Percentiles rank a stretch among this genome's conserved stretches.
Evolutionary conservation across 371 early-diverging fungal genomes (phyloP).

Genomic region (Cokeromyces recurvatus): DNA sequence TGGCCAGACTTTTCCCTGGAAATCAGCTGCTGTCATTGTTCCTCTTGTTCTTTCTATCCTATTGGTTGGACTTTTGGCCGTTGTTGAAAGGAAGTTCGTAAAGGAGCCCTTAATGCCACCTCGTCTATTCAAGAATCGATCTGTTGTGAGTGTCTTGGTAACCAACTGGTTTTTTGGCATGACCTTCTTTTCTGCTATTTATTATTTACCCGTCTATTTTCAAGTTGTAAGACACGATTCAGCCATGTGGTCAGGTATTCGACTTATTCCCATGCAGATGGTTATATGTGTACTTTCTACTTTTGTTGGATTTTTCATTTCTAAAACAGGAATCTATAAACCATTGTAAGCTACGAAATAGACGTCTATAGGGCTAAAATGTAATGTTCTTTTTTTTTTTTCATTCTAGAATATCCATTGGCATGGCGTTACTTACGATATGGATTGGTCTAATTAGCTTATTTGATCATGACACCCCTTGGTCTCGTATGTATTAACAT

Average conservation of each 20-base stretch:
- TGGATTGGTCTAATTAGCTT: conserved; percentile 29
- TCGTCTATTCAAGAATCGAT: conserved; percentile 45
- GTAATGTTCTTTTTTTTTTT: not conserved
- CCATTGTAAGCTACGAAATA: conserved; percentile 37
- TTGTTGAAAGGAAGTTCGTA: conserved; percentile 49
- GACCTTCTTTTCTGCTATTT: conserved; percentile 51
- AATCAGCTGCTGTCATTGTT: conserved; percentile 55
- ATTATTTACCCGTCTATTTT: conserved; percentile 73
- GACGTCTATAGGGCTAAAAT: not conserved
- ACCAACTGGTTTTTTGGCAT: conserved; percentile 54
- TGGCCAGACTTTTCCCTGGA: conserved; percentile 56
- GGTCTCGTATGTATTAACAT: conserved; percentile 15
- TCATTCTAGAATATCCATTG: conserved; percentile 26
- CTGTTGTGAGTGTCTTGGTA: conserved; percentile 37
- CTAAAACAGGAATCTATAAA: conserved; percentile 43
- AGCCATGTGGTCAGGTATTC: conserved; percentile 54
- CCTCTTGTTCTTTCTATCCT: conserved; percentile 50
- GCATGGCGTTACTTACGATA: conserved; percentile 32
- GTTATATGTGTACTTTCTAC: conserved; percentile 34
- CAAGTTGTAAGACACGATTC: conserved; percentile 59
- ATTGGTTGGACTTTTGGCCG: conserved; percentile 28
- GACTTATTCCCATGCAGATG: conserved; percentile 50
- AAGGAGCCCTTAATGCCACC: conserved; percentile 57
- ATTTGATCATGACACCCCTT: conserved; percentile 24
- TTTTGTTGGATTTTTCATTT: conserved; percentile 34